Evolutionary conservation across 1,284 basidiomycete genomes (phyloP), one percentile per base, ranked within the genome.

Genomic region (Ceratobasidium sp.): DNA sequence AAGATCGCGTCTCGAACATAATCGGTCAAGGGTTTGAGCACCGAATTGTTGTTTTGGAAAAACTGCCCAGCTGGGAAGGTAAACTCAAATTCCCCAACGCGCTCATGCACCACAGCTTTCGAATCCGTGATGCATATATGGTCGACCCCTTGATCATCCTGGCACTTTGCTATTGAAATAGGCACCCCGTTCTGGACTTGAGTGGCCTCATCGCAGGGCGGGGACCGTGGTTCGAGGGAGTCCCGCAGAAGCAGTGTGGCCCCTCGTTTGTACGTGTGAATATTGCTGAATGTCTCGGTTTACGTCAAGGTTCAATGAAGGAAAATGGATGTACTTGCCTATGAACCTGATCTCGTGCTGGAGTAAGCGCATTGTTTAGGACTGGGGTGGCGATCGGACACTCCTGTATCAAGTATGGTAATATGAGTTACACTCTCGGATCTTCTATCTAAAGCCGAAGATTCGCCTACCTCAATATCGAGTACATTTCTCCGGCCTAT

Each of bases 41-140:
- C 92, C 19, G 90, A 88, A 76, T 96, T 96, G 82, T 99, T 99
- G 82, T 98, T 98, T 77, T 99, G 96, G 84, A 98, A 98, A 82
- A 98, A 98, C 3, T 89, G 88, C 47, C 89, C 88, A 0, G 91
- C 94, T 11, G 85, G 86, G 77, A 95, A 98, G 74, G 95, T 88
- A 78, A 99, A 98, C 56, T 89, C 79, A 77, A 83, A 88, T 67
- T 84, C 79, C 2, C 91, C 93, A 14, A 98, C 93, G 50, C 85
- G 85, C 77, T 98, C 95, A 69, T 92, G 89, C 2, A 97, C 88
- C 2, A 83, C 86, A 2, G 82, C 85, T 72, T 90, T 89, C 77
- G 93, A 92, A 76, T 95, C 85, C 0, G 92, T 93, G 71, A 97
- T 82, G 75, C 91, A 93, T 66, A 93, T 75, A 74, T 93, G 90